Base-by-base conservation (phyloP, 139 green algal genomes). In the Picochlorum costavermella region DNA sequence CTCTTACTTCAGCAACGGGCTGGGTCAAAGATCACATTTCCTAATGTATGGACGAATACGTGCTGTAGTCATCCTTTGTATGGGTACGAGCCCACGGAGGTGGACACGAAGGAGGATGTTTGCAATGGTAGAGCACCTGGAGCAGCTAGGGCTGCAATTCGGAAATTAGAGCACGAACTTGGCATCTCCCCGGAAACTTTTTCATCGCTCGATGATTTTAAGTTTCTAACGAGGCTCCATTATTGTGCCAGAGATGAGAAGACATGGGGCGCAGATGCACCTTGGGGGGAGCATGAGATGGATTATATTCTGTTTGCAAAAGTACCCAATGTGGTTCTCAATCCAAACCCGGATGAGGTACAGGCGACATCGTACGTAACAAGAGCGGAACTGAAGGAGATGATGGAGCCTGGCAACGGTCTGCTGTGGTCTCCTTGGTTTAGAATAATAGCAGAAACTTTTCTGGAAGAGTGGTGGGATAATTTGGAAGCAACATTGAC, bases 41-140 rank as follows among this genome's bases (percentile, higher is more conserved):
- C 93, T 13, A 65, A 63, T 2, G 85, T 95, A 46, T 97, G 92
- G 92, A 98, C 92, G 46, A 98, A 98, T 80, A 96, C 93, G 0
- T 98, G 93, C 80, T 98, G 93, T 83, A 88, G 71, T 59, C 93
- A 98, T 75, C 93, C 80, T 16, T 75, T 98, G 59, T 73, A 89
- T 60, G 89, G 87, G 3, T 81, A 95, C 30, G 17, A 55, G 0
- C 89, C 88, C 5, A 65, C 57, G 56, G 85, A 92, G 65, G 78
- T 94, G 5, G 85, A 92, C 60, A 12, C 5, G 2, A 48, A 61
- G 0, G 61, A 56, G 0, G 67, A 72, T 45, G 64, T 89, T 3
- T 67, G 31, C 2, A 20, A 60, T 17, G 79, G 70, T 3, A 48
- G 30, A 14, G 69, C 77, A 8, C 80, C 79, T 1, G 90, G 89